These are phyloP conservation scores for Calocybe gangraenosa DNA, from an alignment of 768 basidiomycete species.

Conservation along the genomic window DNA sequence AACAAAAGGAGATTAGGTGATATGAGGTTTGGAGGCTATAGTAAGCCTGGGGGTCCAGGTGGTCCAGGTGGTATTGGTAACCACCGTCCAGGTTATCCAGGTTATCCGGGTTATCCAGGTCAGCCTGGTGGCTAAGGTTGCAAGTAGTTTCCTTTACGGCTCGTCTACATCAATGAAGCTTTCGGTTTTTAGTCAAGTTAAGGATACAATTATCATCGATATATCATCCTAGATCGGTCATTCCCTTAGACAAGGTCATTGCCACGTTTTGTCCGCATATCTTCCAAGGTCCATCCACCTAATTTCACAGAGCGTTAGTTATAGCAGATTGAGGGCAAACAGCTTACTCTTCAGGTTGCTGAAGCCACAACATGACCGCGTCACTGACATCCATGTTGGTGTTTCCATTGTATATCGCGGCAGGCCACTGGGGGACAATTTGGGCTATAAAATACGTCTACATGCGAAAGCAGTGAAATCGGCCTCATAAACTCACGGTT, in stretches of 20 bases:
- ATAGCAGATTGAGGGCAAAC: too few species aligned
- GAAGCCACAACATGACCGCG: slow-evolving; percentile 12
- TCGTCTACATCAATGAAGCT: too few species aligned
- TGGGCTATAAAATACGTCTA: neutral
- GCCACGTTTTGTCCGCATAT: neutral
- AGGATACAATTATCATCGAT: too few species aligned
- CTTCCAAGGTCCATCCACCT: slow-evolving; percentile 12
- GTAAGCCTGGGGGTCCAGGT: slow-evolving; percentile 2
- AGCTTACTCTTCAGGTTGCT: slow-evolving; percentile 12
- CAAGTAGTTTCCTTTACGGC: too few species aligned
- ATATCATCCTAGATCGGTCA: too few species aligned
- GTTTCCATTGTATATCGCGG: slow-evolving; percentile 4
- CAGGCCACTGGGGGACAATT: slow-evolving; percentile 7
- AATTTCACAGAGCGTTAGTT: neutral
- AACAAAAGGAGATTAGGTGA: neutral
- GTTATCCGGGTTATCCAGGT: too few species aligned
- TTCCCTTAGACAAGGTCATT: neutral
- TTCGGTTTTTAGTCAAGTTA: too few species aligned
- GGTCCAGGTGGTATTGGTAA: slow-evolving; percentile 10
- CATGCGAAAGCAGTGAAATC: too few species aligned
- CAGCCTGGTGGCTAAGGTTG: too few species aligned
- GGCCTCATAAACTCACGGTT: slow-evolving; percentile 1
- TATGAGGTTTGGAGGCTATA: neutral
- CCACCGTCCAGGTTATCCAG: neutral
- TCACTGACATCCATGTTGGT: slow-evolving; percentile 11